phyloP scores from a whole-genome alignment of 495 filamentous ascomycete genomes.

The Cercophora scortea region DNA sequence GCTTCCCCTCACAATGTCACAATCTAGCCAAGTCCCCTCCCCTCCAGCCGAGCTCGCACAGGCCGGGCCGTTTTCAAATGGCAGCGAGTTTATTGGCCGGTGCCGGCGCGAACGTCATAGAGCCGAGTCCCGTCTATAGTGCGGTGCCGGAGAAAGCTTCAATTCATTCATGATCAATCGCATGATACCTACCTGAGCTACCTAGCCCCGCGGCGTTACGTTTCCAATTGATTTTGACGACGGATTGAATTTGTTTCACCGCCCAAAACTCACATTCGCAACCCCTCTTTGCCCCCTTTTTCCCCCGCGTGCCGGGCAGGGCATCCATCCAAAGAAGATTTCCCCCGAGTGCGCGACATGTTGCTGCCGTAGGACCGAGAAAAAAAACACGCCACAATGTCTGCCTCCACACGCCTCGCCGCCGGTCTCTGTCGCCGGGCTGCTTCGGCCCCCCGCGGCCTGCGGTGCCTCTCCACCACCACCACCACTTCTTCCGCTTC shows the following conservation, averaged over 20 bases:
- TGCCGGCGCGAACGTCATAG: slow-evolving; percentile 20
- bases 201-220: too few relatives aligned
- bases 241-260: neutral
- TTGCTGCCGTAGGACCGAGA: too few relatives aligned
- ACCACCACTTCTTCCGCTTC: too few relatives aligned
- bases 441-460: slow-evolving; percentile 5
- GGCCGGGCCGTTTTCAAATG: slow-evolving; percentile 18
- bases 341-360: too few relatives aligned
- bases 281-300: too few relatives aligned
- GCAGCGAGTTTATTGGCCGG: slow-evolving; percentile 14
- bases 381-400: slow-evolving; percentile 7
- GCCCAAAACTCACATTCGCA: too few relatives aligned
- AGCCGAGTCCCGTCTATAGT: neutral
- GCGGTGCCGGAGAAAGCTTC: neutral
- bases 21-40: neutral
- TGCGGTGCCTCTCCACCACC: slow-evolving; percentile 13
- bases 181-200: too few relatives aligned
- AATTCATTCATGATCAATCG: neutral
- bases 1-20: too few relatives aligned
- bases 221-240: neutral
- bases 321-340: too few relatives aligned
- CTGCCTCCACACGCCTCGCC: slow-evolving; percentile 20
- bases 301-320: too few relatives aligned
- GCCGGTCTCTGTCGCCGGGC: slow-evolving; percentile 21
- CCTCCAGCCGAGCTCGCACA: slow-evolving; percentile 8